Evolutionary conservation across 1,284 basidiomycete species (phyloP).

Genomic region (Xerocomus cyaneibrunnescens): DNA sequence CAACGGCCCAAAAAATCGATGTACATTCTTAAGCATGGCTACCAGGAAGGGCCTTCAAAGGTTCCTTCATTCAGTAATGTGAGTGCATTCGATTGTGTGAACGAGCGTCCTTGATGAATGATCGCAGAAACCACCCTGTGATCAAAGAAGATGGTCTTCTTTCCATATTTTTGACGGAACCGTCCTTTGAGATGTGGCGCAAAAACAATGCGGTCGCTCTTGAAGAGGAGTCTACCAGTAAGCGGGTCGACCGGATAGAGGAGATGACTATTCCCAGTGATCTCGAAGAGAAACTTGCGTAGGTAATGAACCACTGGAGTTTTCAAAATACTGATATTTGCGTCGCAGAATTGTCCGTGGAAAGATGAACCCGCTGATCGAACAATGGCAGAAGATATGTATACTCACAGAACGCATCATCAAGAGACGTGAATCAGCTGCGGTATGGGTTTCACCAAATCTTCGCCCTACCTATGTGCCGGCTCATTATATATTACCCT

Average conservation of each 20-base stretch:
- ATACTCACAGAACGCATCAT: constrained; percentile 82
- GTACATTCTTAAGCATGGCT: not conserved
- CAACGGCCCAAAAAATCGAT: not conserved
- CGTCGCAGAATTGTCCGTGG: constrained; percentile 62
- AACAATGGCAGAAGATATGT: constrained; percentile 90
- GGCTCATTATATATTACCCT: constrained; percentile 63
- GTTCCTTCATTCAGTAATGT: constrained; percentile 79
- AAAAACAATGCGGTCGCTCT: constrained; percentile 70
- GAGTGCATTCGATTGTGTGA: constrained; percentile 25
- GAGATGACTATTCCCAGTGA: constrained; percentile 93
- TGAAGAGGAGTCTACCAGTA: constrained; percentile 85
- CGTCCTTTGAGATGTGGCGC: constrained; percentile 83
- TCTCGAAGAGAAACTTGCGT: constrained; percentile 85
- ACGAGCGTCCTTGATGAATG: not conserved
- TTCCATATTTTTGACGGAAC: constrained; percentile 76
- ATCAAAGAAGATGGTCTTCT: constrained; percentile 85
- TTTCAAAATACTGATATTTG: constrained; percentile 2
- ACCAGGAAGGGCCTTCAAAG: constrained; percentile 77
- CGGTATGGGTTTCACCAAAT: constrained; percentile 72
- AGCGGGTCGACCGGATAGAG: constrained; percentile 78
- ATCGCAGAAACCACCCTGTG: constrained; percentile 80
- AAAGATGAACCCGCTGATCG: constrained; percentile 73
- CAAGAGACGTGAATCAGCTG: constrained; percentile 82
- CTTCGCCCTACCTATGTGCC: constrained; percentile 58
- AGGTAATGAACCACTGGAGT: constrained; percentile 28